Evolutionary conservation across 1,139 yeast genomes (phyloP), one percentile per base, ranked within the genome.

Genomic region (Blastobotrys ciferrii): DNA sequence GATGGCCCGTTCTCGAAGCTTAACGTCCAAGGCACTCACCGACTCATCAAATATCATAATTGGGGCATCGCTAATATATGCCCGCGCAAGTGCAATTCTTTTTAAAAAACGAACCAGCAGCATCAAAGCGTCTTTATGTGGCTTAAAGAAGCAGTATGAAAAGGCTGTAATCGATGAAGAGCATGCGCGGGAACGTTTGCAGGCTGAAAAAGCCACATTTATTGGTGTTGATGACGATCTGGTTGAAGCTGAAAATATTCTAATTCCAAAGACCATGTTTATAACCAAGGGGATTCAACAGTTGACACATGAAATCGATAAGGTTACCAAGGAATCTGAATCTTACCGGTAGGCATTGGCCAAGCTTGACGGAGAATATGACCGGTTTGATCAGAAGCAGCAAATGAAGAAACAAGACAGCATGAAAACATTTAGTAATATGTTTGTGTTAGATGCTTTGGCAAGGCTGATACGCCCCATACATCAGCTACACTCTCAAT

Each of bases 31-130:
- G 0, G 97, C 96, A 50, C 92, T 83, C 2, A 87, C 71, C 1
- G 95, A 79, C 63, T 92, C 98, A 68, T 92, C 98, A 25, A 89
- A 69, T 11, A 92, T 77, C 52, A 92, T 69, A 2, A 92, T 75
- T 0, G 91, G 85, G 0, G 94, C 67, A 58, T 91, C 77, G 52
- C 88, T 73, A 3, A 89, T 57, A 53, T 74, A 75, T 0, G 97
- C 97, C 50, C 97, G 75, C 0, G 97, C 96, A 25, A 92, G 63
- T 0, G 92, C 84, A 2, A 92, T 71, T 50, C 91, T 70, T 66
- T 92, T 76, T 4, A 61, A 62, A 14, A 73, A 70, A 19, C 54
- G 68, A 20, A 65, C 67, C 4, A 56, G 51, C 2, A 50, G 69
- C 1, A 68, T 80, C 7, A 65, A 61, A 15, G 50, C 53, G 1